Base-by-base conservation (phyloP, 2,329 filamentous ascomycete species). In the Trichoderma sp. region DNA sequence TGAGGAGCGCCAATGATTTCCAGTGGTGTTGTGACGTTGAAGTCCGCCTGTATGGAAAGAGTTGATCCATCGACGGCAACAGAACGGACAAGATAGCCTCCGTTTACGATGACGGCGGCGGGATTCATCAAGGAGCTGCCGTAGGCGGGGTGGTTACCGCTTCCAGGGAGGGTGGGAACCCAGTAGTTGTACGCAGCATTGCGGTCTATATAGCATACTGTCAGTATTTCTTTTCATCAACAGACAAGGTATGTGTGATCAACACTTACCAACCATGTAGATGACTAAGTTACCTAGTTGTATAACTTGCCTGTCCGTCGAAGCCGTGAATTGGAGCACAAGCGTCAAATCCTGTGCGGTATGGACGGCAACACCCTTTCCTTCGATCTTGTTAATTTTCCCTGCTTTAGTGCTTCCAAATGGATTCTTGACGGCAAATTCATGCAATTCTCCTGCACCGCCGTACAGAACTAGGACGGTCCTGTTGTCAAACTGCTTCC, bases 141-240 rank as follows among this genome's bases (percentile, higher is more conserved):
- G 8, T 75, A 81, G 0, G 78, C 74, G 6, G 73, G 66, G 2
- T 68, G 59, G 2, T 69, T 64, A 6, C 74, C 72, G 5, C 72
- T 66, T 2, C 78, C 79, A 0, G 82, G 82, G 2, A 88, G 75
- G 60, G 90, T 85, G 2, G 89, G 80, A 0, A 88, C 85, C 89
- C 89, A 92, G 77, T 90, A 90, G 70, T 89, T 86, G 77, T 91
- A 92, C 0, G 89, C 90, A 14, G 85, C 81, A 70, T 90, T 87
- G 54, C 89, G 86, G 72, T 90, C 89, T 85, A 68, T 2, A 0
- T 5, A 0, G 0, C 2, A 30, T 1, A 13, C 0, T 8, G 34
- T 73, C 49, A 74, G 55, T 5, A 37, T 26, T 30, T n/a, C 7
- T 11, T 5, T 14, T 14, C 6, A 21, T 10, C 30, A 21, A 8